Conservation (phyloP, 768 basidiomycete genomes). For the Scleroderma bovista region DNA sequence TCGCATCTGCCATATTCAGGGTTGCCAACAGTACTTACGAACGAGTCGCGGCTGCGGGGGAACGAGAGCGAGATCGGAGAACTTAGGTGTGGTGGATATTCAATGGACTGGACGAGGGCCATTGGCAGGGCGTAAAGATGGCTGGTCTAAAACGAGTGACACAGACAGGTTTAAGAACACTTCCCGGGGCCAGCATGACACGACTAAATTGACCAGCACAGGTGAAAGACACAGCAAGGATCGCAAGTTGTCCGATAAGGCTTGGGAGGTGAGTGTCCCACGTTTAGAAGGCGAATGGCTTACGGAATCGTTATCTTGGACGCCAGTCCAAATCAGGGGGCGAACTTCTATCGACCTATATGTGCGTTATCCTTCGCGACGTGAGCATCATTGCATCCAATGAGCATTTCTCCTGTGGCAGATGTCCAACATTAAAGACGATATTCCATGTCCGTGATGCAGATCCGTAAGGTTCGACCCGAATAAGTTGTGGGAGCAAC, state of each 20-base stretch:
- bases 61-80: not conserved
- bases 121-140: not conserved
- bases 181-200: not conserved
- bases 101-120: not conserved
- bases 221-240: not conserved
- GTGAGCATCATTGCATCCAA: not conserved
- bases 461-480: too few relatives aligned
- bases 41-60: not conserved
- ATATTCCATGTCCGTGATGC: too few relatives aligned
- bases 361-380: not conserved
- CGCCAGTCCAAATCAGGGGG: slow-evolving; percentile 1
- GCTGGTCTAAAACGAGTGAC: not conserved
- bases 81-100: not conserved
- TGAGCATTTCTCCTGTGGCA: too few relatives aligned
- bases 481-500: too few relatives aligned
- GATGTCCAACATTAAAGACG: too few relatives aligned
- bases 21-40: slow-evolving; percentile 12
- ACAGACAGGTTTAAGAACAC: slow-evolving; percentile 12
- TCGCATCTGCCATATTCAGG: not conserved
- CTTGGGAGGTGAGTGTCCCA: not conserved
- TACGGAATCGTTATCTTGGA: slow-evolving; percentile 14
- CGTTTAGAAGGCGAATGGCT: slow-evolving; percentile 2
- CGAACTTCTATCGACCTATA: not conserved
- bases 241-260: not conserved
- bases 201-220: not conserved